A percentile compares a stretch with the other conserved stretches of the same genome.
These are phyloP conservation scores for Fusarium metavorans DNA, from an alignment of 2,329 filamentous ascomycete genomes.

Conservation along the genomic window DNA sequence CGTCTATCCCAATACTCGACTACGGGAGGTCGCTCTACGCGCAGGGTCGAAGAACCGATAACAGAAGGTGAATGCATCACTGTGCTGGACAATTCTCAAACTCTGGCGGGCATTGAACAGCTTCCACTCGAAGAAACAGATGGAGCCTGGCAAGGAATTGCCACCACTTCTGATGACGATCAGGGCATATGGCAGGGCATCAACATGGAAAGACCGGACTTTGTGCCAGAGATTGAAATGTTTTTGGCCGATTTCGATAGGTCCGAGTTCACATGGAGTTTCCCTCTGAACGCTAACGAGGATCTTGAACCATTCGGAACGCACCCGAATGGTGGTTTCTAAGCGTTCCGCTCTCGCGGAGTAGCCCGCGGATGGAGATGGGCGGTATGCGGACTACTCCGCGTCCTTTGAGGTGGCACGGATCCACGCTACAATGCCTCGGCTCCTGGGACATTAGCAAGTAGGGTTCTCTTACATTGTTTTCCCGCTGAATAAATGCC, in stretches of 20 bases:
- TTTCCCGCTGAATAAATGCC: not conserved
- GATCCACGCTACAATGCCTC: not conserved
- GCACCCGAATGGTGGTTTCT: not conserved
- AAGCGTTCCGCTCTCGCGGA: not conserved
- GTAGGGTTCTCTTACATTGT: not conserved
- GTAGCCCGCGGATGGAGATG: not conserved
- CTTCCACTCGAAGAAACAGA: not conserved
- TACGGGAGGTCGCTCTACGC: not conserved
- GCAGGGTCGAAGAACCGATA: not conserved
- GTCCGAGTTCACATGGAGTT: conserved; percentile 28
- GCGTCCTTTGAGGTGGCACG: not conserved
- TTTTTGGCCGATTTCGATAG: conserved; percentile 28
- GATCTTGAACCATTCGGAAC: conserved; percentile 1
- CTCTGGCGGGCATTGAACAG: not conserved
- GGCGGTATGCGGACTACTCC: conserved; percentile 6
- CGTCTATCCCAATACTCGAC: not conserved
- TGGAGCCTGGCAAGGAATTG: conserved; percentile 4
- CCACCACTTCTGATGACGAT: not conserved
- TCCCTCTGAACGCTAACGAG: conserved; percentile 13
- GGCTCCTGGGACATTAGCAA: not conserved
- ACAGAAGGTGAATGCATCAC: not conserved
- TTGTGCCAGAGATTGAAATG: conserved; percentile 33
- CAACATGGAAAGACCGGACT: not conserved
- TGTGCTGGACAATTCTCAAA: not conserved
- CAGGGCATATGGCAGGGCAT: not conserved